These are phyloP conservation scores for Ceratocystis cubensis DNA, from an alignment of 2,329 filamentous ascomycete species.

Conservation along the genomic window DNA sequence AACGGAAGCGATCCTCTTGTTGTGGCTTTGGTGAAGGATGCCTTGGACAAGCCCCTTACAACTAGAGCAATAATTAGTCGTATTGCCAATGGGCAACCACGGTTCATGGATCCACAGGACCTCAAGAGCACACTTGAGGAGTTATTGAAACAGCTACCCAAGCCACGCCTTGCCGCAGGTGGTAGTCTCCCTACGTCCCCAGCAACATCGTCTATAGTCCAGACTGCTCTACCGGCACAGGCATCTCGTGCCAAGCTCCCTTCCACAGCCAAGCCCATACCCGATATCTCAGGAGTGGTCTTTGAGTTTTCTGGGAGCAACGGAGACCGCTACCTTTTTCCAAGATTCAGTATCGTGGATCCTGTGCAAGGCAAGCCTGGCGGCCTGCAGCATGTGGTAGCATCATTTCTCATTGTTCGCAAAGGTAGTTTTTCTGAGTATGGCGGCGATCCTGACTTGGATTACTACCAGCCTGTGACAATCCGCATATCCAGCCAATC, in stretches of 20 bases:
- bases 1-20: constrained; percentile 44
- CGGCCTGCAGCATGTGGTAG: constrained; percentile 50
- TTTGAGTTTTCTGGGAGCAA: constrained; percentile 55
- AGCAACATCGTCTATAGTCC: neutral
- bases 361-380: constrained; percentile 15
- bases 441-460: constrained; percentile 47
- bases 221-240: neutral
- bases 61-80: constrained; percentile 40
- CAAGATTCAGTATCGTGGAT: constrained; percentile 57
- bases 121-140: constrained; percentile 41
- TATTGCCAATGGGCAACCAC: constrained; percentile 39
- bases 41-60: constrained; percentile 39
- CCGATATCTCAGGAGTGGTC: constrained; percentile 53
- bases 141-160: constrained; percentile 27
- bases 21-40: constrained; percentile 44
- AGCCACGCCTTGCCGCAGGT: constrained; percentile 22
- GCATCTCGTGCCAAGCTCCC: constrained; percentile 27
- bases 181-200: constrained; percentile 21
- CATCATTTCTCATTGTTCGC: constrained; percentile 65
- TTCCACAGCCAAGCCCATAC: constrained; percentile 23
- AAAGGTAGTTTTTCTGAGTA: constrained; percentile 56
- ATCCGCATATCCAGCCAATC: constrained; percentile 45
- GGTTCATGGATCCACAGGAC: constrained; percentile 41
- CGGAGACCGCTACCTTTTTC: constrained; percentile 67
- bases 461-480: constrained; percentile 67